Base-by-base conservation (phyloP, 2,329 filamentous ascomycete species). In the Cytospora paraplurivora region DNA sequence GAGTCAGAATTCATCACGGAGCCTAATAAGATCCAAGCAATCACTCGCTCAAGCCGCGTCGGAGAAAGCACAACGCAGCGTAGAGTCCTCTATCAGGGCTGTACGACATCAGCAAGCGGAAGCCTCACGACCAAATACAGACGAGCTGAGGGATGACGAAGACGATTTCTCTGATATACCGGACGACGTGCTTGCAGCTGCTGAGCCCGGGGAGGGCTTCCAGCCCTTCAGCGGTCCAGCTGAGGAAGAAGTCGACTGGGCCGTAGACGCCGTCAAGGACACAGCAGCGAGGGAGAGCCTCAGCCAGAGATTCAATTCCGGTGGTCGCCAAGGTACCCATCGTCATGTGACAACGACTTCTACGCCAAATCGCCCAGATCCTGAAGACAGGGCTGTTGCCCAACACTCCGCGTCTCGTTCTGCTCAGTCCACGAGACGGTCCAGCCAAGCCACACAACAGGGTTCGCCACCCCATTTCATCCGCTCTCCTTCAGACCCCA, bases 91-190 rank as follows among this genome's bases (percentile, higher is more conserved):
- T 13, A 34, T 19, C 33, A 54, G 41, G 35, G 21, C 35, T 27
- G 32, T 47, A 6, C 49, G 33, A 54, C 37, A 44, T 27, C 44
- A 47, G 19, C 27, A 8, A 27, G 21, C 57, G 50, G 41, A 17
- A 10, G 37, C 21, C 11, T 10, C 27, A 7, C 58, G 35, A 10
- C 41, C 49, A 11, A 62, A 49, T 38, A 33, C 44, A 32, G 72
- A 76, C 1, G 73, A 76, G 27, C 70, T 73, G 2, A 73, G 72
- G 47, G 56, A 72, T 34, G 82, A 84, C 52, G 81, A 85, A 1
- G 83, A 86, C 66, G 84, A 82, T 0, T 86, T 86, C 67, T 86
- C 83, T 0, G 82, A 84, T 58, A 83, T 86, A 17, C 82, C 84
- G 0, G 78, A 82, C 17, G 76, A 72, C 4, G 74, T 85, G 2